Evolutionary conservation across 768 basidiomycete species (phyloP), one percentile per base, ranked within the genome.

Genomic region (Pisolithus albus): DNA sequence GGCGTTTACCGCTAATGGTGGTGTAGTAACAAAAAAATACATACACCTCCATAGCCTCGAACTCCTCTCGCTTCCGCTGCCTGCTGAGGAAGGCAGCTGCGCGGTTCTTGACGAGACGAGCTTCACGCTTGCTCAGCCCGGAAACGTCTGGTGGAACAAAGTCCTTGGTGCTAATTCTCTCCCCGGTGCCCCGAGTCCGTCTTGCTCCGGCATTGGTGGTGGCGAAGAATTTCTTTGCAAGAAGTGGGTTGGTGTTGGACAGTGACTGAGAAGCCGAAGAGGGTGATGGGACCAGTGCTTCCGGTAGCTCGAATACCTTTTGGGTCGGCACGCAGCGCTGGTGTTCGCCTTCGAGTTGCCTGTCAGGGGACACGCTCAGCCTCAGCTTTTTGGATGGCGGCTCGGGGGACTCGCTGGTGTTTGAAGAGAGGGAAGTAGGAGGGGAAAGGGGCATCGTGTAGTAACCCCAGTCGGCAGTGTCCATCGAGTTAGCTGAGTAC

Each of bases 21-120:
- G 28, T 26, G 26, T 15, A 61, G 7, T 44, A 30, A 11, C 4
- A 32, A 32, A 50, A 49, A 50, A 52, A 61, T 51, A 83, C 86
- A 72, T 72, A 92, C 88, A 86, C 70, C 75, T 92, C 91, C 88
- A 93, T 92, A 61, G 65, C 74, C 70, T 93, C 91, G 62, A 91
- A 93, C 72, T 92, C 90, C 71, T 93, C 91, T 51, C 91, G 82
- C 70, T 93, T 93, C 61, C 91, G 78, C 68, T 93, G 91, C 65
- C 91, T 77, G 70, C 84, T 86, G 64, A 93, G 84, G 74, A 93
- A 93, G 52, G 91, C 91, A 10, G 91, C 91, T 11, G 91, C 91
- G 51, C 91, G 80, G 72, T 93, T 93, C 76, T 93, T 93, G 52
- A 93, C 87, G 8, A 93, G 78, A 48, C 91, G 83, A 54, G 91